Conservation (phyloP, 2,329 filamentous ascomycete genomes). For the Xylariaceae sp. region DNA sequence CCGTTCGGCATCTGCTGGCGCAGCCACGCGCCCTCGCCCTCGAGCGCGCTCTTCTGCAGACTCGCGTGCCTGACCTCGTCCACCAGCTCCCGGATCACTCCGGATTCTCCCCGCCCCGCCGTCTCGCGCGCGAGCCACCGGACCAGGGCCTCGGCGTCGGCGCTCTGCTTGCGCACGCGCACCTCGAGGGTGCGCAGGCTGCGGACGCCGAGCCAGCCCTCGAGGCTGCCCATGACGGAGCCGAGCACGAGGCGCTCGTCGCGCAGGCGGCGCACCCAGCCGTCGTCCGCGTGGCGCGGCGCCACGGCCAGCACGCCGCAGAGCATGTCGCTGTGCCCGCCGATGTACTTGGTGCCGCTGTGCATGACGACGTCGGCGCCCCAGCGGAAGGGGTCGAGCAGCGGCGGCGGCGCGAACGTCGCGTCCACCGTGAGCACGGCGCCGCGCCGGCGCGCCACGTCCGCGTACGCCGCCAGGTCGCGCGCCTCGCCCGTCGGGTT, state of each 20-base stretch:
- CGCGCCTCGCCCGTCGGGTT: constrained; percentile 87
- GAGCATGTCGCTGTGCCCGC: constrained; percentile 91
- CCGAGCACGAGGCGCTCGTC: constrained; percentile 78
- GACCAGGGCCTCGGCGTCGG: constrained; percentile 70
- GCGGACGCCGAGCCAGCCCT: constrained; percentile 88
- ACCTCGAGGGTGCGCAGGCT: constrained; percentile 85
- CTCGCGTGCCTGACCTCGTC: constrained; percentile 73
- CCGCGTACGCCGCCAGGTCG: constrained; percentile 71
- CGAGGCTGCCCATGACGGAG: constrained; percentile 82
- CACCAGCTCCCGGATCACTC: constrained; percentile 56
- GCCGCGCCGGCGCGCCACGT: constrained; percentile 67
- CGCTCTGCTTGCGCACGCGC: constrained; percentile 75
- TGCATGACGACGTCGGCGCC: constrained; percentile 92
- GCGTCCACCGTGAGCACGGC: constrained; percentile 83
- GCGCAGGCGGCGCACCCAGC: constrained; percentile 64
- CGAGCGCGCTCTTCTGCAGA: constrained; percentile 65
- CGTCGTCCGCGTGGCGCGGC: constrained; percentile 48
- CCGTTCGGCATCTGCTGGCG: constrained; percentile 87
- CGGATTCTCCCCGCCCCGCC: constrained; percentile 36
- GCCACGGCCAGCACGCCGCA: constrained; percentile 78
- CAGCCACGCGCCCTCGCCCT: constrained; percentile 70
- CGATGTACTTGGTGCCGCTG: constrained; percentile 92
- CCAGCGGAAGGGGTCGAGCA: constrained; percentile 81
- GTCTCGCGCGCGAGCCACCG: constrained; percentile 61
- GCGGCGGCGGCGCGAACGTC: constrained; percentile 88